Evolutionary conservation across 257 asterid genomes (phyloP).

Genomic region (Ehretia macrophylla): DNA sequence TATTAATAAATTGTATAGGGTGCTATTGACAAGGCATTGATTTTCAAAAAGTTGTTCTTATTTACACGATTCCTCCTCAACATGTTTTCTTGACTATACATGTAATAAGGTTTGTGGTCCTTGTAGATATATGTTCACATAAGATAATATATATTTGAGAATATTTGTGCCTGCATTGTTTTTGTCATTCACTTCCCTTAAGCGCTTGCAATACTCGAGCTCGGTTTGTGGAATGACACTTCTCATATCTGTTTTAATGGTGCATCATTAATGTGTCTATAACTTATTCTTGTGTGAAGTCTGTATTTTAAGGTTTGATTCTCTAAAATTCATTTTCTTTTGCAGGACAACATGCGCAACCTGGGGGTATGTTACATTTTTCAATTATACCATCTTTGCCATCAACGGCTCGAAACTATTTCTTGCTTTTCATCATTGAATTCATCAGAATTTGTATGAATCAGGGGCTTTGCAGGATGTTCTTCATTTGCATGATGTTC

Average conservation of each 20-base stretch:
- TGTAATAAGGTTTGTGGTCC: no score
- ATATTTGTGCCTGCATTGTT: no score
- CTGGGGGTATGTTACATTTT: conserved; percentile 66
- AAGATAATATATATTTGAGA: no score
- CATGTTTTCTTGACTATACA: no score
- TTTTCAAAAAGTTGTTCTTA: no score
- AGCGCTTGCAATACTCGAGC: no score
- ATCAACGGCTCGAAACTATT: background rate
- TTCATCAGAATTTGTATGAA: conserved; percentile 36
- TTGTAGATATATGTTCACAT: no score
- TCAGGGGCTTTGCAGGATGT: conserved; percentile 95
- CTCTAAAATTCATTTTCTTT: conserved; percentile 19
- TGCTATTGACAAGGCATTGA: no score
- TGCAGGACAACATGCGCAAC: conserved; percentile 85
- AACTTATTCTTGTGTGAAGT: background rate
- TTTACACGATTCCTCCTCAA: no score
- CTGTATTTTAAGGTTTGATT: background rate
- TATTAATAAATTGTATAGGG: no score
- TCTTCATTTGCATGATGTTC: conserved; percentile 97
- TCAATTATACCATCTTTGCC: background rate
- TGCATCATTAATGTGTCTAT: background rate
- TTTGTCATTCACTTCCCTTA: no score
- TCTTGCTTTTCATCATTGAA: conserved; percentile 9
- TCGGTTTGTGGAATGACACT: no score
- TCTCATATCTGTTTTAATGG: background rate